Conservation (phyloP, 176 grass and related monocot species). For the Rhynchospora tenuis region DNA sequence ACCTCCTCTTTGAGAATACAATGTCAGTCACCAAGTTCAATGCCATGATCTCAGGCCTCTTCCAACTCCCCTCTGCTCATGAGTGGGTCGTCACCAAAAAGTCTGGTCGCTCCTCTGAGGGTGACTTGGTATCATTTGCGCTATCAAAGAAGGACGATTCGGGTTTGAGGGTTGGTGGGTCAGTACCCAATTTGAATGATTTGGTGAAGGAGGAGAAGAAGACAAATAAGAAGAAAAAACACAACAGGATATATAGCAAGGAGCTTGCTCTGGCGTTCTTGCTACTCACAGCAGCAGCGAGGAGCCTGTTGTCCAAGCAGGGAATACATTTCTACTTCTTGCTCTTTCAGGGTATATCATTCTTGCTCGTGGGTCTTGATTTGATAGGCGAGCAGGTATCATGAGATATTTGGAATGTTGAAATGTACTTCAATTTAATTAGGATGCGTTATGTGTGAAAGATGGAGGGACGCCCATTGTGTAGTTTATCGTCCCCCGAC, state of each 20-base stretch:
- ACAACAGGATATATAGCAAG: constrained; percentile 96
- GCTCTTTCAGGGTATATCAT: constrained; percentile 94
- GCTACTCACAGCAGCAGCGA: constrained; percentile 62
- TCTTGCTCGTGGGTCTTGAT: constrained; percentile 92
- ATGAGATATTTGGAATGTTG: constrained; percentile 15
- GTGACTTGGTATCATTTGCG: constrained; percentile 59
- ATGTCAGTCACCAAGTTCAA: constrained; percentile 99
- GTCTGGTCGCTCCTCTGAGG: constrained; percentile 79
- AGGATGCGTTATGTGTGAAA: not conserved
- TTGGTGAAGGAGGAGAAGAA: constrained; percentile 34
- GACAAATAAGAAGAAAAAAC: constrained; percentile 63
- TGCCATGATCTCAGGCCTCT: constrained; percentile 91
- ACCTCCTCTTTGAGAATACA: constrained; percentile 97
- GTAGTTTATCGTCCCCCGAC: constrained; percentile 7
- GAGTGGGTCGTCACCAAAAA: constrained; percentile 99
- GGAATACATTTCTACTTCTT: constrained; percentile 99
- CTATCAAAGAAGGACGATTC: constrained; percentile 39
- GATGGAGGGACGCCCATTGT: not conserved
- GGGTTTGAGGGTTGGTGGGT: constrained; percentile 39
- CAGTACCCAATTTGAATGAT: constrained; percentile 44
- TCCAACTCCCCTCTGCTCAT: constrained; percentile 88
- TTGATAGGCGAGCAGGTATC: constrained; percentile 96
- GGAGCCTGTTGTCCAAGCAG: constrained; percentile 92
- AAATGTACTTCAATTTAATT: constrained; percentile 10
- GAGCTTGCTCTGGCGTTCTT: constrained; percentile 82